phyloP scores from a whole-genome alignment of 2,329 filamentous ascomycete species.

The Talaromyces rugulosus region DNA sequence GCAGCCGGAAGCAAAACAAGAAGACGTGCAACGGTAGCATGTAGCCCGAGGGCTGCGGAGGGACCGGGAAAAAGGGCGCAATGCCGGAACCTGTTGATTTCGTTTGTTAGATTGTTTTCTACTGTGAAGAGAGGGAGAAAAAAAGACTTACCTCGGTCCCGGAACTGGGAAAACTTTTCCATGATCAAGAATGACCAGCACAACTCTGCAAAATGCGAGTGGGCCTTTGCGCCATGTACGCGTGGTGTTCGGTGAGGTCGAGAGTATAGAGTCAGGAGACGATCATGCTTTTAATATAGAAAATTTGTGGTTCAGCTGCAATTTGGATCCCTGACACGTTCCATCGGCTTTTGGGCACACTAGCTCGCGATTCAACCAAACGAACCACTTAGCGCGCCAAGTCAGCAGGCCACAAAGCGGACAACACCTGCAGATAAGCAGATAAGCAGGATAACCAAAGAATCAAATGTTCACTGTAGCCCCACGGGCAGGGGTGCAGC shows the following conservation, averaged over 20 bases:
- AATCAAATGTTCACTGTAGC: background rate
- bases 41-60: conserved; percentile 59
- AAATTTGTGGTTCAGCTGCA: background rate
- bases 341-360: background rate
- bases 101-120: background rate
- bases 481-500: background rate
- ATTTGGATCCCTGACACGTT: too few relatives aligned
- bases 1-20: conserved; percentile 76
- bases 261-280: background rate
- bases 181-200: conserved; percentile 45
- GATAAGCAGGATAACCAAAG: background rate
- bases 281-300: background rate
- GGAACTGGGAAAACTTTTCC: conserved; percentile 94
- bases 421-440: background rate
- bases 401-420: background rate
- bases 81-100: conserved; percentile 74
- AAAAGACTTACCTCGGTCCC: conserved; percentile 67
- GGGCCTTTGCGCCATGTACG: background rate
- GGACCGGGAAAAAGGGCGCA: conserved; percentile 85
- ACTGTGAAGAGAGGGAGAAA: too few relatives aligned
- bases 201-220: background rate
- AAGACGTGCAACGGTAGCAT: conserved; percentile 62
- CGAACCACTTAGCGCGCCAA: background rate
- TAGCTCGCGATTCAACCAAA: background rate
- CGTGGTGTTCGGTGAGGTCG: background rate